A percentile compares a stretch with the other conserved stretches of the same genome.
Evolutionary conservation across 352 stramenopile genomes (phyloP).

Genomic region (Phytophthora hybrid): DNA sequence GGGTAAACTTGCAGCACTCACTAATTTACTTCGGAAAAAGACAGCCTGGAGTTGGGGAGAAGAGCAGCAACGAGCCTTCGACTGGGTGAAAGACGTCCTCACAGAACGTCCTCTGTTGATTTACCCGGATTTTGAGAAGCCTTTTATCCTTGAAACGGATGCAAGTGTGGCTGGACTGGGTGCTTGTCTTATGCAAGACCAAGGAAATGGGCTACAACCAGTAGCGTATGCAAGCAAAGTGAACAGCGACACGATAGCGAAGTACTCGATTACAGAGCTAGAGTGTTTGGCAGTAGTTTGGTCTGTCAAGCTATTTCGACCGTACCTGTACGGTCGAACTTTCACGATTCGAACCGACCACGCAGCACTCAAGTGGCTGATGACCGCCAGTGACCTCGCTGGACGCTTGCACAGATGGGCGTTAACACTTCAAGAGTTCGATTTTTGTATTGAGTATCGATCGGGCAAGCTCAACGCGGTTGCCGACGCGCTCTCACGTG

Average conservation of each 20-base stretch:
- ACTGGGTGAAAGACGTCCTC: not conserved
- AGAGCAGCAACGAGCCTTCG: not conserved
- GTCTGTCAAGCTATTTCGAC: too few species aligned
- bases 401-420: not conserved
- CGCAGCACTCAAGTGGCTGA: not conserved
- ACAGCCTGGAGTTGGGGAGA: not conserved
- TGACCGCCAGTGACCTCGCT: not conserved
- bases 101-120: not conserved
- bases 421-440: not conserved
- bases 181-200: slow-evolving; percentile 2
- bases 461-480: not conserved
- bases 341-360: too few species aligned
- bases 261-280: not conserved
- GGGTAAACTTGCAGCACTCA: not conserved
- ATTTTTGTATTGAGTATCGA: not conserved
- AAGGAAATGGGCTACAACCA: not conserved
- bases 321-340: too few species aligned
- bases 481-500: not conserved
- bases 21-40: not conserved
- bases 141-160: not conserved
- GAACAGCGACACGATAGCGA: not conserved
- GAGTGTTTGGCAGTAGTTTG: too few species aligned
- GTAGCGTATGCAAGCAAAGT: slow-evolving; percentile 6
- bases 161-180: not conserved
- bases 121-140: not conserved